Base-by-base conservation (phyloP, 306 rosid genomes). In the Vigna angularis region DNA sequence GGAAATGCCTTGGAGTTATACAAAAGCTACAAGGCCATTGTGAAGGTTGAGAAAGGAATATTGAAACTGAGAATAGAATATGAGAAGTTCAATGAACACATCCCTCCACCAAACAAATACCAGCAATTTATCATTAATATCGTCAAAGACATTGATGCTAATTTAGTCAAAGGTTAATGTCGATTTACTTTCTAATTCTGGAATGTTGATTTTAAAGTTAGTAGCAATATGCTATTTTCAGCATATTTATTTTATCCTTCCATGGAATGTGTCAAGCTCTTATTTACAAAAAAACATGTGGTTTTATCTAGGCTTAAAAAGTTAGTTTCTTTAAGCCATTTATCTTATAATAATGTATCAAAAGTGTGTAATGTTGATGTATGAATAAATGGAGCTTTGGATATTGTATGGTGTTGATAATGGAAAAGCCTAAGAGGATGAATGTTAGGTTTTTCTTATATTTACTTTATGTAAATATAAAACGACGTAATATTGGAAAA, bases 51-150 rank as follows among this genome's bases (percentile, higher is more conserved):
- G 81, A 77, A 56, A 5, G 69, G 68, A 57, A 68, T 3, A 7
- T 28, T 77, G 20, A 77, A 68, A 24, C 49, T 77, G 56, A 56
- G 81, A 77, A 40, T 77, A 44, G 81, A 77, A 77, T 77, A 77
- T 7, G 81, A 77, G 75, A 77, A 77, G 50, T 38, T 28, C 2
- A 44, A 56, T 45, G 61, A 77, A 2, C 9, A 68, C 12, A 68
- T 9, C 14, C 81, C 69, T n/a, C 40, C 75, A n/a, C 81, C 81
- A 77, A 77, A 28, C 48, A 77, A 56, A 77, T 77, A 77, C 40
- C 75, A 67, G 26, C 68, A 77, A 13, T 68, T 77, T 68, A 13
- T 77, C 59, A 13, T 67, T 13, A 77, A 77, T 56, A 45, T 77
- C 16, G 68, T 77, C 12, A 77, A 7, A 57, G 81, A 77, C 42